Percentiles rank a stretch among this genome's conserved stretches.
phyloP scores from a whole-genome alignment of 768 basidiomycete genomes.

The Termitomyces sp. region DNA sequence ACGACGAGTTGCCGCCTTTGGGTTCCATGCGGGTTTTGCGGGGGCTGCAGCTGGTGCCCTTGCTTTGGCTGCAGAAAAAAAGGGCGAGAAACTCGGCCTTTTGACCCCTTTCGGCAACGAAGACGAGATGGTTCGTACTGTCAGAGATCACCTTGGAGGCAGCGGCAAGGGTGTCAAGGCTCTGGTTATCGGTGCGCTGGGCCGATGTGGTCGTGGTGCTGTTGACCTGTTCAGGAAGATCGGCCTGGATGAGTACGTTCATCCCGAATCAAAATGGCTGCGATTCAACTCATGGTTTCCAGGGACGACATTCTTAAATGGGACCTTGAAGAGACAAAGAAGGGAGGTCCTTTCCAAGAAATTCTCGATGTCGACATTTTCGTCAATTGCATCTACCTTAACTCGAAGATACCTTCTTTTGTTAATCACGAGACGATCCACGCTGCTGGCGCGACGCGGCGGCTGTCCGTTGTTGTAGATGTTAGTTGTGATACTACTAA shows the following conservation, averaged over 20 bases:
- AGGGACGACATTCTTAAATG: constrained; percentile 95
- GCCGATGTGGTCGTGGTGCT: constrained; percentile 91
- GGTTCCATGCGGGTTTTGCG: constrained; percentile 98
- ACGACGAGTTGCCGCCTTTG: constrained; percentile 94
- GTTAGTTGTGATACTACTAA: constrained; percentile 99
- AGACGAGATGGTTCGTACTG: constrained; percentile 69
- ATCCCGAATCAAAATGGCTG: background rate
- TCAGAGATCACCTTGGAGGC: constrained; percentile 60
- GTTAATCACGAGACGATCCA: constrained; percentile 63
- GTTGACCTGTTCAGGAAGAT: constrained; percentile 95
- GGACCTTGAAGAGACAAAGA: constrained; percentile 96
- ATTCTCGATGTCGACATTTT: constrained; percentile 97
- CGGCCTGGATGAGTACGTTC: constrained; percentile 84
- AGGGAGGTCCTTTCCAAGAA: constrained; percentile 94
- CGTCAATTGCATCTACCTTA: constrained; percentile 98
- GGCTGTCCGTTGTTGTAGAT: constrained; percentile 83
- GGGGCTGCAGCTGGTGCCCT: constrained; percentile 91
- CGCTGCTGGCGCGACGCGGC: constrained; percentile 62
- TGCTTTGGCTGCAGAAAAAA: constrained; percentile 63
- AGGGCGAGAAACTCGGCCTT: constrained; percentile 53
- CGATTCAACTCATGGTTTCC: background rate
- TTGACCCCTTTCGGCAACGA: constrained; percentile 85
- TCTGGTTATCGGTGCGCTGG: constrained; percentile 93
- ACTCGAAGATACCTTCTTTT: constrained; percentile 81
- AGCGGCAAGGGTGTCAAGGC: constrained; percentile 74